Conservation (phyloP, 2,329 filamentous ascomycete species). For the Thelonectria olida region DNA sequence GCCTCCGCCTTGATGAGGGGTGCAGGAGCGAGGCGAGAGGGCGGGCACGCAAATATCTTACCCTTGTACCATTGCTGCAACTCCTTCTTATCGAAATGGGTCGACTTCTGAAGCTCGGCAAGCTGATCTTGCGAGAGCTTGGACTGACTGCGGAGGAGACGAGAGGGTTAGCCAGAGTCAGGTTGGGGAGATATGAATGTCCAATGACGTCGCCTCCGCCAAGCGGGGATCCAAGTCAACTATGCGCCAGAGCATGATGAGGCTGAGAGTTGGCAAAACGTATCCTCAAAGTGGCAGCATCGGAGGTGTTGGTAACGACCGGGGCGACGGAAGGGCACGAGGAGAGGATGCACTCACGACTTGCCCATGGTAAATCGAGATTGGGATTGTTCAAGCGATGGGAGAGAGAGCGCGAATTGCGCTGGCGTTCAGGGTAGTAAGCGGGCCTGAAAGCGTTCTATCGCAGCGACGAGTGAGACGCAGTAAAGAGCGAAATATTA, state of each 20-base stretch:
- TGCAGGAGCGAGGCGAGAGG: conserved; percentile 1
- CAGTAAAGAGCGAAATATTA: neutral
- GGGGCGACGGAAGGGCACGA: neutral
- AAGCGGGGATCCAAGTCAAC: conserved; percentile 30
- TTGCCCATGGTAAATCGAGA: conserved; percentile 55
- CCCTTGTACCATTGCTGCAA: conserved; percentile 99
- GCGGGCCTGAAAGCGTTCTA: conserved; percentile 17
- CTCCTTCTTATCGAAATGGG: conserved; percentile 99
- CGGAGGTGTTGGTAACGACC: neutral
- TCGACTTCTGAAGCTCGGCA: conserved; percentile 92
- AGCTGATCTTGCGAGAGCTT: conserved; percentile 98
- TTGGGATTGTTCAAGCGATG: conserved; percentile 20
- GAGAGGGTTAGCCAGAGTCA: conserved; percentile 32
- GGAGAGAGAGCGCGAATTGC: conserved; percentile 39
- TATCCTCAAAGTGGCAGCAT: conserved; percentile 11
- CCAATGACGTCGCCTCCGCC: conserved; percentile 39
- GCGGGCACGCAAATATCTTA: conserved; percentile 52
- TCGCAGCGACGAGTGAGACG: conserved; percentile 17
- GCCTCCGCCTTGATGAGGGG: conserved; percentile 10
- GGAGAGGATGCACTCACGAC: conserved; percentile 56
- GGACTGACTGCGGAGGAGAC: conserved; percentile 75
- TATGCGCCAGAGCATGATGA: conserved; percentile 30
- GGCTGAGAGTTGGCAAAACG: conserved; percentile 23
- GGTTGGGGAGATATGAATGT: conserved; percentile 18
- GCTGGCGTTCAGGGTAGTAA: conserved; percentile 28